Percentiles rank a stretch among this genome's conserved stretches.
phyloP scores from a whole-genome alignment of 257 asterid species.

The Linaria vulgaris region DNA sequence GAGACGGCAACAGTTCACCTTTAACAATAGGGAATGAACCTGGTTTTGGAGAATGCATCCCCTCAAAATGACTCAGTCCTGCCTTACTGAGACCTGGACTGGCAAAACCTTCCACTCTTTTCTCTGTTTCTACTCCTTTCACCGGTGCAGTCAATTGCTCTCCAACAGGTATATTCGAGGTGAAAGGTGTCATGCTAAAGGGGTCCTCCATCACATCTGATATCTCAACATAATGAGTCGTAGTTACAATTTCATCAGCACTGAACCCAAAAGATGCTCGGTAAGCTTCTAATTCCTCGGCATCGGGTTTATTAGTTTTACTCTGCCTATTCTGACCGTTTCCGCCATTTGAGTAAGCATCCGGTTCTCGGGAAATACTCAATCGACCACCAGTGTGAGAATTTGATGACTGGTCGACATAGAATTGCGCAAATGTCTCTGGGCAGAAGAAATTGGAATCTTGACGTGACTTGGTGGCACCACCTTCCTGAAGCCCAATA shows the following conservation, averaged over 20 bases:
- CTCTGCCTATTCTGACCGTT: conserved; percentile 53
- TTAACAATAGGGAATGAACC: conserved; percentile 27
- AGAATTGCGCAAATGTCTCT: conserved; percentile 74
- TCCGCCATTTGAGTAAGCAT: conserved; percentile 61
- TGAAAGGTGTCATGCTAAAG: conserved; percentile 56
- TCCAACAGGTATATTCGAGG: conserved; percentile 34
- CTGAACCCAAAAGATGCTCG: conserved; percentile 91
- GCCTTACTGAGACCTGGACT: conserved; percentile 38
- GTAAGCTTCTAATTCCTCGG: conserved; percentile 80
- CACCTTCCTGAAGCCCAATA: conserved; percentile 37
- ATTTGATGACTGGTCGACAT: conserved; percentile 64
- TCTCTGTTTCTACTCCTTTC: conserved; percentile 34
- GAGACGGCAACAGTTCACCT: conserved; percentile 37
- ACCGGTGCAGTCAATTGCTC: conserved; percentile 35
- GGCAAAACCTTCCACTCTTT: conserved; percentile 28
- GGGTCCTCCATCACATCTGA: conserved; percentile 60
- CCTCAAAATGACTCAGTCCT: conserved; percentile 31
- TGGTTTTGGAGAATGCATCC: conserved; percentile 28
- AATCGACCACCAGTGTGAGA: conserved; percentile 77
- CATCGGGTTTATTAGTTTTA: conserved; percentile 59
- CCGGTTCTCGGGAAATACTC: conserved; percentile 75
- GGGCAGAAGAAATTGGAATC: conserved; percentile 88
- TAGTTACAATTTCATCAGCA: conserved; percentile 78
- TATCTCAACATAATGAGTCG: conserved; percentile 75
- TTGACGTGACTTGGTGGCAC: conserved; percentile 43